phyloP scores from a whole-genome alignment of 805 yeast genomes.

The Nakazawaea populi region DNA sequence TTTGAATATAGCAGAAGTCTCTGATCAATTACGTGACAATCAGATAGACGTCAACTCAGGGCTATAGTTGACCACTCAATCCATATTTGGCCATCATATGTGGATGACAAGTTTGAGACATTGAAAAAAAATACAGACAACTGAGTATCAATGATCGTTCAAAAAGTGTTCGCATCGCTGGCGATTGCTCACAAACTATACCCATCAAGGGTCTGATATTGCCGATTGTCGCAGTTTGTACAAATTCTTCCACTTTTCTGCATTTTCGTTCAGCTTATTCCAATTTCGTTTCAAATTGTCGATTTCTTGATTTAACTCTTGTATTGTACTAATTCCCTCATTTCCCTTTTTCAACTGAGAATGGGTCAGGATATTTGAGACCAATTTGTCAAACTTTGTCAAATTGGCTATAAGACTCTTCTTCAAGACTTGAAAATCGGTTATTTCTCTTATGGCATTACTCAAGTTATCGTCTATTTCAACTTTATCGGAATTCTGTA shows the following conservation, averaged over 20 bases:
- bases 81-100: no score
- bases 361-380: constrained; percentile 1
- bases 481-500: neutral
- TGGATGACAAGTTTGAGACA: no score
- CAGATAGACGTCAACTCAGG: no score
- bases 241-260: constrained; percentile 21
- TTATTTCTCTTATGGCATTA: neutral
- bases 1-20: no score
- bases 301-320: constrained; percentile 12
- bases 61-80: no score
- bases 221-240: neutral
- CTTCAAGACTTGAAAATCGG: constrained; percentile 10
- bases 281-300: constrained; percentile 11
- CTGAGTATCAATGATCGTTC: neutral
- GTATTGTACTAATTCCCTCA: neutral
- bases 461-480: neutral
- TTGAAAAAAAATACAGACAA: neutral
- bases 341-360: neutral
- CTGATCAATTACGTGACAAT: no score
- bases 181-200: no score
- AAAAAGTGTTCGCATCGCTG: no score
- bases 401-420: constrained; percentile 10
- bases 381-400: constrained; percentile 13
- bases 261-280: constrained; percentile 17
- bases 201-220: no score